Evolutionary conservation across 441 rosid genomes (phyloP).

Genomic region (Populus hybrid): DNA sequence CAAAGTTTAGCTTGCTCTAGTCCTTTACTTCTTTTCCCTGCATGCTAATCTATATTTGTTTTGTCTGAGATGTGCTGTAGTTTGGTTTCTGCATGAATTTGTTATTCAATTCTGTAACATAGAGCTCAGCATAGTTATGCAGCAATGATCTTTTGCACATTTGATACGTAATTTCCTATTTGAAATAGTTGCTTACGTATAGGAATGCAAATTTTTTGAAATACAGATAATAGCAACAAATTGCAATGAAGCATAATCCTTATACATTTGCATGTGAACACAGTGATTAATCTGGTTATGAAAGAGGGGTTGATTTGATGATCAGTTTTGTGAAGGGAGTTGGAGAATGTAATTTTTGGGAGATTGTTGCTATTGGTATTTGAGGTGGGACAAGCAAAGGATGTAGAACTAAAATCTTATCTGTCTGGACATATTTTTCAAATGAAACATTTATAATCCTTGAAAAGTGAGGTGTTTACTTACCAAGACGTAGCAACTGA

Average conservation of each 20-base stretch:
- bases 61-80: background rate
- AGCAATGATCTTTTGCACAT: background rate
- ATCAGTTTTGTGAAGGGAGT: constrained; percentile 3
- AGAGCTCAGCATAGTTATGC: background rate
- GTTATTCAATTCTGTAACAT: background rate
- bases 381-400: background rate
- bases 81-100: background rate
- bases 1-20: background rate
- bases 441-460: background rate
- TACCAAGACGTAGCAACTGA: background rate
- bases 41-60: background rate
- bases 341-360: background rate
- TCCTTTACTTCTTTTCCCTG: background rate
- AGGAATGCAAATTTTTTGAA: background rate
- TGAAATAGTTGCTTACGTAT: background rate
- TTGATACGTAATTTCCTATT: background rate
- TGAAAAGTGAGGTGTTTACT: background rate
- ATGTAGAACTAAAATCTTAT: background rate
- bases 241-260: background rate
- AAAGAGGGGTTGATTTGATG: background rate
- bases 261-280: background rate
- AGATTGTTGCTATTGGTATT: background rate
- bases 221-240: background rate
- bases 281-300: background rate
- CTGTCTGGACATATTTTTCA: background rate